These are phyloP conservation scores for Debaryomyces hansenii DNA, from an alignment of 805 yeast genomes.

Conservation along the genomic window DNA sequence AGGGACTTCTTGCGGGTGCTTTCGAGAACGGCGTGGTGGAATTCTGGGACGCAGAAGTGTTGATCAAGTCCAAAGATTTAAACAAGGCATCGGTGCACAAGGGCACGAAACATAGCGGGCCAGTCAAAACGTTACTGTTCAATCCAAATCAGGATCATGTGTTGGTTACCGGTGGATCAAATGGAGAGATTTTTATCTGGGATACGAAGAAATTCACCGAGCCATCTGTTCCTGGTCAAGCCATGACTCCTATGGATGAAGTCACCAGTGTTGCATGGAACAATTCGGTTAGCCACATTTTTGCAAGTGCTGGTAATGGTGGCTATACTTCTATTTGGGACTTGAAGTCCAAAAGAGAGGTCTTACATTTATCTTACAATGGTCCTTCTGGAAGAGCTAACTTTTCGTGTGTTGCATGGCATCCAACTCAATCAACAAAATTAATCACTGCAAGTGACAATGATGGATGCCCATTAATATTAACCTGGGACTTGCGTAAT, in stretches of 20 bases:
- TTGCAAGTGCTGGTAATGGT: constrained; percentile 84
- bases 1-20: constrained; percentile 79
- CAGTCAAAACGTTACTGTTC: constrained; percentile 74
- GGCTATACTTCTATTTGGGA: constrained; percentile 96
- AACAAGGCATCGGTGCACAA: constrained; percentile 48
- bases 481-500: constrained; percentile 94
- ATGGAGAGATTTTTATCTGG: constrained; percentile 90
- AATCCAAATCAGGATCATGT: constrained; percentile 70
- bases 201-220: constrained; percentile 68
- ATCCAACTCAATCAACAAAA: constrained; percentile 83
- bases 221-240: constrained; percentile 67
- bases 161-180: constrained; percentile 84
- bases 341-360: constrained; percentile 81
- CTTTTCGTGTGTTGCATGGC: constrained; percentile 89
- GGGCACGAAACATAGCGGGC: constrained; percentile 59
- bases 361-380: constrained; percentile 75
- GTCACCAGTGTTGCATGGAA: constrained; percentile 88
- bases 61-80: constrained; percentile 42
- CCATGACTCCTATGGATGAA: constrained; percentile 79
- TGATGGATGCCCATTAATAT: constrained; percentile 75
- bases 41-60: constrained; percentile 69
- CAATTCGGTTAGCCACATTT: constrained; percentile 74
- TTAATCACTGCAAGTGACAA: constrained; percentile 84
- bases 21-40: constrained; percentile 79
- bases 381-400: constrained; percentile 59